phyloP scores from a whole-genome alignment of 179 eudicot genomes.

The Pouteria campechiana region DNA sequence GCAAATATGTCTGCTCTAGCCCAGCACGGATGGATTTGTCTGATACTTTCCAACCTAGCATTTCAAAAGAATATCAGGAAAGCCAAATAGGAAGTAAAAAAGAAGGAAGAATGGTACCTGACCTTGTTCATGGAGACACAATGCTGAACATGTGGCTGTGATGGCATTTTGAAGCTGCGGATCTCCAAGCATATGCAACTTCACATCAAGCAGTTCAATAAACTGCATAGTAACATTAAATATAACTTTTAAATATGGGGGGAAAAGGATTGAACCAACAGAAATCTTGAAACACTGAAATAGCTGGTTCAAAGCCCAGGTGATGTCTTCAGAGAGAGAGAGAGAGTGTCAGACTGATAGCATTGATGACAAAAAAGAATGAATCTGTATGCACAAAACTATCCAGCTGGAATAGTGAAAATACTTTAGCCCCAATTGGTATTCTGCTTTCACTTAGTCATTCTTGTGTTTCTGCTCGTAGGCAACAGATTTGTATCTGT shows the following conservation, averaged over 20 bases:
- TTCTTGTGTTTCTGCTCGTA: too few relatives aligned
- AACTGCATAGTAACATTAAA: constrained; percentile 25
- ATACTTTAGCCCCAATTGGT: too few relatives aligned
- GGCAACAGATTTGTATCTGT: too few relatives aligned
- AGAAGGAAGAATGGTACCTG: neutral
- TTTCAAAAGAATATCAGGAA: constrained; percentile 3
- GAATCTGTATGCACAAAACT: too few relatives aligned
- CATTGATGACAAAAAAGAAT: too few relatives aligned
- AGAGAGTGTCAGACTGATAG: too few relatives aligned
- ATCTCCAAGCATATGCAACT: constrained; percentile 62
- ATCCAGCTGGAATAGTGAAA: too few relatives aligned
- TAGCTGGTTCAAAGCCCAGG: too few relatives aligned
- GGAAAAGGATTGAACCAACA: too few relatives aligned
- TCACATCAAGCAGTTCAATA: constrained; percentile 49
- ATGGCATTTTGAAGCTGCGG: constrained; percentile 95
- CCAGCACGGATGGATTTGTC: constrained; percentile 59
- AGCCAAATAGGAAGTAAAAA: neutral
- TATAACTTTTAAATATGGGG: neutral
- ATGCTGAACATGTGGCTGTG: constrained; percentile 87
- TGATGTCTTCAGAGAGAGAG: too few relatives aligned
- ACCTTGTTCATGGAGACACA: constrained; percentile 80
- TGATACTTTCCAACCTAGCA: constrained; percentile 66
- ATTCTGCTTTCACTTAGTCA: too few relatives aligned
- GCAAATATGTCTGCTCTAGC: constrained; percentile 56
- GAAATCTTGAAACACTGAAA: too few relatives aligned